Evolutionary conservation across 169 alveolate genomes (phyloP).

Genomic region (Theileria luwenshuni): DNA sequence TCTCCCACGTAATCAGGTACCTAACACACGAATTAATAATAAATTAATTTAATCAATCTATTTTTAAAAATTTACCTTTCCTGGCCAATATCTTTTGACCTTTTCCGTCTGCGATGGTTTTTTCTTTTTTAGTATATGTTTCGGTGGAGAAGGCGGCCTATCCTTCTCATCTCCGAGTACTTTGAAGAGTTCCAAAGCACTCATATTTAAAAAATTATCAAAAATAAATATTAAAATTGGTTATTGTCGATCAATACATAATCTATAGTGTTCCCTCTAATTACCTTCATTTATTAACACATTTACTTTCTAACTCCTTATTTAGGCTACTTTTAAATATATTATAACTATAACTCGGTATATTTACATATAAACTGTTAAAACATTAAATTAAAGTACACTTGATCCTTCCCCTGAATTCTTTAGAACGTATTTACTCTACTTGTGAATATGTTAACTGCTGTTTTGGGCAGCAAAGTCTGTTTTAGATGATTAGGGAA

Average conservation of each 20-base stretch:
- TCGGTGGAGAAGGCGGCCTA: conserved; percentile 55
- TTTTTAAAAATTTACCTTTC: conserved; percentile 54
- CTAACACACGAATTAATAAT: no score
- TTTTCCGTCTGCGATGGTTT: conserved; percentile 29
- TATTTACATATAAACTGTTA: no score
- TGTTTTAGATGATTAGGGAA: conserved; percentile 46
- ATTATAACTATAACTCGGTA: no score
- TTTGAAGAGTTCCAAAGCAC: conserved; percentile 56
- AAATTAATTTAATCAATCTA: neutral
- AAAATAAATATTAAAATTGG: neutral
- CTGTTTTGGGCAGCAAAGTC: conserved; percentile 36
- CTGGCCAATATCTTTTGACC: conserved; percentile 66
- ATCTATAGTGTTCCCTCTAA: no score
- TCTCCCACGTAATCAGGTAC: no score
- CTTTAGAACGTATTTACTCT: conserved; percentile 39
- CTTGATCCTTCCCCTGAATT: no score
- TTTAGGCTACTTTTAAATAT: no score
- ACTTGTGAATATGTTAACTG: conserved; percentile 25
- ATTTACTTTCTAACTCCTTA: no score
- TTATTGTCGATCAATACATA: no score
- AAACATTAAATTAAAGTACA: no score
- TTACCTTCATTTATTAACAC: no score
- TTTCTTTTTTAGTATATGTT: conserved; percentile 47
- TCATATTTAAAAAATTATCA: no score
- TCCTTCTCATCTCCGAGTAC: conserved; percentile 63